Evolutionary conservation across 1,284 basidiomycete species (phyloP), one percentile per base, ranked within the genome.

Genomic region (Apiotrichum brassicae): DNA sequence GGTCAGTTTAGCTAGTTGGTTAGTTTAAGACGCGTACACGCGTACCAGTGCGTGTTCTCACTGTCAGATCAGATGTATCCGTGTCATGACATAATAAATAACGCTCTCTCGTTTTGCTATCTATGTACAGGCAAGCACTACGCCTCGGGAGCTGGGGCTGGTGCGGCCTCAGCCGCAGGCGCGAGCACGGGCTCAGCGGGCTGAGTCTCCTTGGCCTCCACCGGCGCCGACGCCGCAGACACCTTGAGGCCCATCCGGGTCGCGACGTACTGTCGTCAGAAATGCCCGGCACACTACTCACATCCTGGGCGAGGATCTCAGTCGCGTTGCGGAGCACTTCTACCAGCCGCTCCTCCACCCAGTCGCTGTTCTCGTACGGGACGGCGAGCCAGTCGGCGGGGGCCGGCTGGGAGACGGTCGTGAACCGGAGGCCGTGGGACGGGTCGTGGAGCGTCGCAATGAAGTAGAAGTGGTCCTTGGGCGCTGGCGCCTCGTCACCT

Each of bases 271-370:
- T 71, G 53, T 24, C 14, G 22, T 4, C 22, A 24, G 23, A 4
- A 23, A n/a, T 16, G 25, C 4, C 9, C 2, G 22, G 6, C n/a
- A 25, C 2, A 26, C 6, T 11, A 65, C 71, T 62, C 44, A 73
- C 71, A 51, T 93, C 87, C 69, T 94, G 90, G 0, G 88, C 89
- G 51, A 92, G 74, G 19, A 89, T 81, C 72, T 93, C 90, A 20
- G 91, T 81, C 6, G 84, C 85, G 6, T 88, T 77, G 51, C 86
- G 76, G 53, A 97, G 75, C 0, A 83, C 79, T 62, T 94, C 92
- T 2, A 91, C 91, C 51, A 94, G 81, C 22, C 86, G 73, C 67
- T 95, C 90, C 72, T 97, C 93, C 5, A 95, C 90, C 93, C 93
- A 97, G 45, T 93, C 88, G 66, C 89, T 87, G 50, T 70, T 64